phyloP scores from a whole-genome alignment of 2,329 filamentous ascomycete species.

The Hymenoscyphus scutula region DNA sequence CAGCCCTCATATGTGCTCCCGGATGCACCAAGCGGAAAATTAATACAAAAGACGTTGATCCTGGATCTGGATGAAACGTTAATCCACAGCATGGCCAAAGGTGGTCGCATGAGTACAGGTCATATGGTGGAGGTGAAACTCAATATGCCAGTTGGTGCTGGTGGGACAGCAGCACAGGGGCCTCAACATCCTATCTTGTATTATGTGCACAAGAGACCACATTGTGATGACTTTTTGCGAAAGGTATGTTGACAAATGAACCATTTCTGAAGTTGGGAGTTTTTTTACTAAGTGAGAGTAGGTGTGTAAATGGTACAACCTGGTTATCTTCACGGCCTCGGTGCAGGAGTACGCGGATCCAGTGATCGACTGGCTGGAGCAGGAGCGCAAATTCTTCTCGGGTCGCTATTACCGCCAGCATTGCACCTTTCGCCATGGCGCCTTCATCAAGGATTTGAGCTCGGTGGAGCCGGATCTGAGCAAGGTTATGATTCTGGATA shows the following conservation, averaged over 20 bases:
- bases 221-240: slow-evolving; percentile 94
- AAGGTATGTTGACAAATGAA: slow-evolving; percentile 53
- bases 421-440: slow-evolving; percentile 91
- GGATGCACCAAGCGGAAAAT: slow-evolving; percentile 48
- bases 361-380: slow-evolving; percentile 97
- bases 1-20: slow-evolving; percentile 77
- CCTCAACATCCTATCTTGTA: slow-evolving; percentile 96
- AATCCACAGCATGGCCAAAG: slow-evolving; percentile 97
- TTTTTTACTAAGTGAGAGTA: slow-evolving; percentile 38
- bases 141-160: slow-evolving; percentile 66
- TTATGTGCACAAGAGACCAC: slow-evolving; percentile 96
- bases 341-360: slow-evolving; percentile 99
- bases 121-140: slow-evolving; percentile 99
- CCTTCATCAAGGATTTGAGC: slow-evolving; percentile 97
- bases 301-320: slow-evolving; percentile 96
- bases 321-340: slow-evolving; percentile 94
- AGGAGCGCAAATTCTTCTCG: slow-evolving; percentile 94
- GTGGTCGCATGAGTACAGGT: slow-evolving; percentile 89
- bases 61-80: slow-evolving; percentile 95
- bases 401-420: slow-evolving; percentile 94
- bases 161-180: slow-evolving; percentile 64
- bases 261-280: not conserved
- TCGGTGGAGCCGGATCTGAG: slow-evolving; percentile 95
- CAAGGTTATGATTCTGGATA: slow-evolving; percentile 98
- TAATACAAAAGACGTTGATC: slow-evolving; percentile 87